Evolutionary conservation across 1,284 basidiomycete species (phyloP).

Genomic region (Cystobasidiaceae sp.): DNA sequence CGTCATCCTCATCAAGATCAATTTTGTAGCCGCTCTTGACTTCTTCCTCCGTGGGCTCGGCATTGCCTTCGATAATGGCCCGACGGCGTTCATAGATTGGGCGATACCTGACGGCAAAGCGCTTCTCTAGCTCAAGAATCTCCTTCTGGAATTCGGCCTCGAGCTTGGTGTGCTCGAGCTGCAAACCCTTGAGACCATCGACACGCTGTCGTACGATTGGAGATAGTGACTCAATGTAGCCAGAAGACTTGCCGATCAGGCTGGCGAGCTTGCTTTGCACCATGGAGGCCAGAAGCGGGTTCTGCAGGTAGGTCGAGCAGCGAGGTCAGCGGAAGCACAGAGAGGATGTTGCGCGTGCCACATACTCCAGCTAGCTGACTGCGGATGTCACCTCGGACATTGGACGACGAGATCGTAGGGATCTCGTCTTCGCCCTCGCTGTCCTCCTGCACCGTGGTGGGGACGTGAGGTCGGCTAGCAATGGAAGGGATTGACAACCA

Average conservation of each 20-base stretch:
- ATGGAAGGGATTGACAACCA: no score
- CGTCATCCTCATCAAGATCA: constrained; percentile 57
- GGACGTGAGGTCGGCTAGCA: constrained; percentile 45
- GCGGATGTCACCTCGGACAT: constrained; percentile 13
- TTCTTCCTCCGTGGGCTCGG: constrained; percentile 72
- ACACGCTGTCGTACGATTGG: constrained; percentile 74
- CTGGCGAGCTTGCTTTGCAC: constrained; percentile 54
- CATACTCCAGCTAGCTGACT: constrained; percentile 28
- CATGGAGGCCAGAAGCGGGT: constrained; percentile 47
- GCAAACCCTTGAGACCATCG: constrained; percentile 89
- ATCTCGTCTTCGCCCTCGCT: constrained; percentile 41
- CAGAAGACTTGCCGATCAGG: constrained; percentile 72
- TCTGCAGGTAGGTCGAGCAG: constrained; percentile 32
- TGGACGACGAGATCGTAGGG: constrained; percentile 39
- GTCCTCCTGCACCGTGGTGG: constrained; percentile 41
- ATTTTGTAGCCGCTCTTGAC: constrained; percentile 68
- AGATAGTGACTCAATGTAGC: constrained; percentile 82
- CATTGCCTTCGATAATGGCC: constrained; percentile 73
- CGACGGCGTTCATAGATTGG: constrained; percentile 84
- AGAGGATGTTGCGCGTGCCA: not conserved
- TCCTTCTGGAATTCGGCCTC: constrained; percentile 96
- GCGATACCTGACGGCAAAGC: constrained; percentile 80
- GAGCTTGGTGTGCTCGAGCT: constrained; percentile 85
- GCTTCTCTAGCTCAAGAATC: constrained; percentile 93
- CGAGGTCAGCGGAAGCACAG: not conserved